Evolutionary conservation across 306 rosid species (phyloP), one percentile per base, ranked within the genome.

Genomic region (Canavalia ensiformis): DNA sequence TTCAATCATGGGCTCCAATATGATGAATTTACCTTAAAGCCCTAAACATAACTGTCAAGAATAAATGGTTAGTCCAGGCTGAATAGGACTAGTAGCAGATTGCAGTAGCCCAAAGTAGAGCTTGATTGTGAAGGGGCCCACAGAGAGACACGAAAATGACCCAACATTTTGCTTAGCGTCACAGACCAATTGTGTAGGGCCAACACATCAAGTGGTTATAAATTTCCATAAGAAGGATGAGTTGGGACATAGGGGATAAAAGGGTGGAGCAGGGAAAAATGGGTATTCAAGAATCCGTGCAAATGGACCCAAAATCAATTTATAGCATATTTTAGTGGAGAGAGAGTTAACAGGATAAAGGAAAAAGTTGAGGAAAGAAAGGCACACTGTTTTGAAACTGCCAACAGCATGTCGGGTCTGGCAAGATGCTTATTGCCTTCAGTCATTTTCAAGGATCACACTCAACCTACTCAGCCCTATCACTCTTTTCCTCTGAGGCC

Each of bases 61-160:
- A 63, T 62, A 83, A 83, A 83, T 60, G 63, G 49, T 18, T 46
- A 76, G 52, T 31, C 34, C 46, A 35, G 25, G 5, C 2, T 41
- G 64, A 85, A 75, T 31, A 37, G n/a, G 85, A 86, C 83, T 83
- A 81, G 4, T 33, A 35, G 73, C 63, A 54, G n/a, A 31, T 73
- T 74, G 41, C 49, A 4, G 65, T 44, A 56, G 74, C 69, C 60
- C 79, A 87, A 82, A 86, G 28, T 45, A 69, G 84, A 82, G 37
- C 71, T 66, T 77, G 79, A 80, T 57, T 80, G 49, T 2, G 63
- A 9, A 12, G 87, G 92, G 68, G 88, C 90, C 84, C 71, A 72
- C 74, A 41, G 44, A 9, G 62, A 82, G 81, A 82, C 78, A 70
- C 12, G 85, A 92, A 76, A 87, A 79, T n/a, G 87, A 88, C 90